Evolutionary conservation across 1,139 yeast species (phyloP).

Genomic region (Diutina sp.): DNA sequence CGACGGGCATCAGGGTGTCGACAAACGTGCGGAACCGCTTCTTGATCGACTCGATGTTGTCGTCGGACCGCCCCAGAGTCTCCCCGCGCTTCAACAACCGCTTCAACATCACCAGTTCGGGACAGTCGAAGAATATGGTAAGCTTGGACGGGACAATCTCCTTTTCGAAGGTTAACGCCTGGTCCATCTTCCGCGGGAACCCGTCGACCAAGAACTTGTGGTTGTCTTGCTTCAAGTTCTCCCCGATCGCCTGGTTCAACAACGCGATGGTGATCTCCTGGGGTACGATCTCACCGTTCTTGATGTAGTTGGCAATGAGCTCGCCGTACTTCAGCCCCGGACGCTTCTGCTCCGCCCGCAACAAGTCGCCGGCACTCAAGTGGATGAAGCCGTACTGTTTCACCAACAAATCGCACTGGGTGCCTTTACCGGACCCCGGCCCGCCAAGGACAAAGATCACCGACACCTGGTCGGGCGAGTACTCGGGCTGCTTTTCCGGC

Average conservation of each 20-base stretch:
- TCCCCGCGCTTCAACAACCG: constrained; percentile 86
- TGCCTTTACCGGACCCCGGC: constrained; percentile 94
- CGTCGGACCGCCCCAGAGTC: constrained; percentile 90
- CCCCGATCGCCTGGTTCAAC: constrained; percentile 66
- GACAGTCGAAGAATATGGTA: constrained; percentile 88
- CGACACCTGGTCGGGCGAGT: constrained; percentile 49
- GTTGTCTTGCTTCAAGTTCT: constrained; percentile 35
- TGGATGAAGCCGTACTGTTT: constrained; percentile 74
- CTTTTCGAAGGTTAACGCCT: constrained; percentile 82
- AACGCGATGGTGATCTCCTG: constrained; percentile 88
- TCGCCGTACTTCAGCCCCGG: constrained; percentile 77
- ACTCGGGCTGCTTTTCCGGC: constrained; percentile 27
- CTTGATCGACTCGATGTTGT: constrained; percentile 78
- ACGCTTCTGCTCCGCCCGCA: constrained; percentile 83
- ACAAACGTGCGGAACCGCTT: constrained; percentile 79
- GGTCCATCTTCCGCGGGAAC: constrained; percentile 97
- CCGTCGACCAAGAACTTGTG: constrained; percentile 77
- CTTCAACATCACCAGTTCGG: constrained; percentile 76
- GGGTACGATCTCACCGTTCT: constrained; percentile 87
- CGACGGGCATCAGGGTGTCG: constrained; percentile 92
- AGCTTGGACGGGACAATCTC: constrained; percentile 64
- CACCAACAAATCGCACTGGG: constrained; percentile 84
- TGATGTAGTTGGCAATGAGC: constrained; percentile 70
- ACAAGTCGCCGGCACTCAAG: constrained; percentile 86
- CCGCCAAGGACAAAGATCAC: constrained; percentile 86